These are phyloP conservation scores for Berberis thunbergii DNA, from an alignment of 164 flowering plant genomes.

Conservation along the genomic window DNA sequence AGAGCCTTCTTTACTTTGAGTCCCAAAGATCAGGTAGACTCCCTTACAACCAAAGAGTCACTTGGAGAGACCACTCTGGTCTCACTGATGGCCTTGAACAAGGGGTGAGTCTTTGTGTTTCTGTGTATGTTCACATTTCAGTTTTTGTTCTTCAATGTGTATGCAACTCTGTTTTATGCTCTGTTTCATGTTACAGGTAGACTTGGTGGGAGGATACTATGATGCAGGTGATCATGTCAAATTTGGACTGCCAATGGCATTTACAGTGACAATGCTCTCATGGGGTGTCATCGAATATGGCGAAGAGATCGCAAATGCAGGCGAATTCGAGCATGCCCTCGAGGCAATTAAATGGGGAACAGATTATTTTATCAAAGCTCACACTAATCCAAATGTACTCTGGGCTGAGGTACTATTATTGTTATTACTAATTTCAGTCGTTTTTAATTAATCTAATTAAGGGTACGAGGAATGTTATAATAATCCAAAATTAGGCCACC, in stretches of 20 bases:
- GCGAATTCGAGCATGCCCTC: constrained; percentile 38
- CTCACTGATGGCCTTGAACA: constrained; percentile 48
- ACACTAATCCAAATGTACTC: constrained; percentile 43
- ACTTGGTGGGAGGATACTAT: constrained; percentile 65
- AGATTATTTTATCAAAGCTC: constrained; percentile 67
- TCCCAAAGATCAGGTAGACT: constrained; percentile 48
- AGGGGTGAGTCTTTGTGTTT: constrained; percentile 27
- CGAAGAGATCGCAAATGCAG: constrained; percentile 26
- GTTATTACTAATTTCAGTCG: not conserved
- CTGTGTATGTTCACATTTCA: not conserved
- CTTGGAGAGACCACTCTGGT: constrained; percentile 45
- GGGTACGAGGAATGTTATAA: too few species aligned
- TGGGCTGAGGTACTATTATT: constrained; percentile 43
- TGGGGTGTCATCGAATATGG: constrained; percentile 51
- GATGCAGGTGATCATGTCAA: constrained; percentile 71
- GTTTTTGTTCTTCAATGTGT: not conserved
- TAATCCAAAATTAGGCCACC: too few species aligned
- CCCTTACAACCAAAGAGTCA: constrained; percentile 44
- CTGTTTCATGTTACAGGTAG: constrained; percentile 28
- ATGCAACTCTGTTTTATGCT: not conserved
- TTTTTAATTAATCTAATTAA: too few species aligned
- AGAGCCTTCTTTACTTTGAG: constrained; percentile 42
- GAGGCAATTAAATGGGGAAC: constrained; percentile 73
- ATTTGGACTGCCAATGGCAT: constrained; percentile 65
- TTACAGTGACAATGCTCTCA: constrained; percentile 50